Percentiles rank a stretch among this genome's conserved stretches.
These are phyloP conservation scores for Myxozyma neotropica DNA, from an alignment of 805 yeast genomes.

Conservation along the genomic window DNA sequence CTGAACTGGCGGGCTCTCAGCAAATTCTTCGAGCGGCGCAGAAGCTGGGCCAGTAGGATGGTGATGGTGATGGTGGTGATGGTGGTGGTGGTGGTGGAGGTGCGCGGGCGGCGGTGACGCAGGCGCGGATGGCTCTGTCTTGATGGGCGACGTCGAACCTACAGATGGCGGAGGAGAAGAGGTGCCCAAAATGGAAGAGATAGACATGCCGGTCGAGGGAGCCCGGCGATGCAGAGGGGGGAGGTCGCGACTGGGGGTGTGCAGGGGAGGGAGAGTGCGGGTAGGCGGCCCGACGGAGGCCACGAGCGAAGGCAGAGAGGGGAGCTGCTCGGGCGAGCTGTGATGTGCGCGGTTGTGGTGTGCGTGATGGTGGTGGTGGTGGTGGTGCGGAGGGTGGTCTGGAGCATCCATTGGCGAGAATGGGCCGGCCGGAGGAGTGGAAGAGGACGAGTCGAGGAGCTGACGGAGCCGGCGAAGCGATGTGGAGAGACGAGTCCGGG, in stretches of 20 bases:
- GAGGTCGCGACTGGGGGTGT: slow-evolving; percentile 9
- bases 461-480: background rate
- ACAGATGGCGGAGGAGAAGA: slow-evolving; percentile 19
- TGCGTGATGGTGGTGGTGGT: slow-evolving; percentile 7
- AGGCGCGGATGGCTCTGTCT: background rate
- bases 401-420: background rate
- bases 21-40: background rate
- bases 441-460: background rate
- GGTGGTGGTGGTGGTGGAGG: slow-evolving; percentile 22
- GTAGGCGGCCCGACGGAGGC: slow-evolving; percentile 7
- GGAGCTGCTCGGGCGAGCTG: slow-evolving; percentile 2
- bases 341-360: slow-evolving; percentile 6
- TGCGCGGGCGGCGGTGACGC: slow-evolving; percentile 17
- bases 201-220: slow-evolving; percentile 23
- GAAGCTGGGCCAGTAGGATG: slow-evolving; percentile 3
- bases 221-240: slow-evolving; percentile 15
- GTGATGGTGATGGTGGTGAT: slow-evolving; percentile 24
- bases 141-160: slow-evolving; percentile 8
- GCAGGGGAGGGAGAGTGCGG: slow-evolving; percentile 22
- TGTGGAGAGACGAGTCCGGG: background rate
- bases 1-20: background rate
- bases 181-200: slow-evolving; percentile 28
- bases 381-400: slow-evolving; percentile 9
- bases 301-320: slow-evolving; percentile 22
- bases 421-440: background rate